Evolutionary conservation across 352 stramenopile genomes (phyloP).

Genomic region (Elongisporangium anandrum): DNA sequence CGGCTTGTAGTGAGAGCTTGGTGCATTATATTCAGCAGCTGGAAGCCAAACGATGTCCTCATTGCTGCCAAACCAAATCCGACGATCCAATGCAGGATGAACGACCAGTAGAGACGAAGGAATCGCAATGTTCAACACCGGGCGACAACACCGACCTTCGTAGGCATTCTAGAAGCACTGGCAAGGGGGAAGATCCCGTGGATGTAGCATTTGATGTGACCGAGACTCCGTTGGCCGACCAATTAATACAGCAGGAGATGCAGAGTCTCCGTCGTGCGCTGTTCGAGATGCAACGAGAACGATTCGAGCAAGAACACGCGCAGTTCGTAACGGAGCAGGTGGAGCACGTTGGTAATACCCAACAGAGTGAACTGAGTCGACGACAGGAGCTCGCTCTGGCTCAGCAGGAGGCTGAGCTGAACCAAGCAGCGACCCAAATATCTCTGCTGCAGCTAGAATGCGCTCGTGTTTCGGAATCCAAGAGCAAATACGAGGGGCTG

Average conservation of each 20-base stretch:
- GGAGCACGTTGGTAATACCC: conserved; percentile 11
- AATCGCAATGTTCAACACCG: not conserved
- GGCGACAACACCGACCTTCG: not conserved
- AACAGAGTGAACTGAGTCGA: conserved; percentile 12
- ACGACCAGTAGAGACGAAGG: not conserved
- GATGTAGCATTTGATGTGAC: not conserved
- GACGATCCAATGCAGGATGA: not conserved
- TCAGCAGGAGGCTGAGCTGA: conserved; percentile 25
- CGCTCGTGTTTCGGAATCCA: not conserved
- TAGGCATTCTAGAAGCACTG: not conserved
- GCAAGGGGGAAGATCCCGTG: not conserved
- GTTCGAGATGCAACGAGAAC: conserved; percentile 30
- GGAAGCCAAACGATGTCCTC: conserved; percentile 18
- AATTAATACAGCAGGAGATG: conserved; percentile 50
- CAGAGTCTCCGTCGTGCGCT: conserved; percentile 33
- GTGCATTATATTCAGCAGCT: conserved; percentile 51
- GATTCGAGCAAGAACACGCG: conserved; percentile 25
- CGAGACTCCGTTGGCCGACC: conserved; percentile 13
- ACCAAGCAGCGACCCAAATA: conserved; percentile 4
- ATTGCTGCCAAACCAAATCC: not conserved
- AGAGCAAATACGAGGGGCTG: not conserved
- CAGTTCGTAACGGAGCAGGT: conserved; percentile 14
- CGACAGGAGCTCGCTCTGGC: conserved; percentile 29
- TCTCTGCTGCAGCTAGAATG: not conserved
- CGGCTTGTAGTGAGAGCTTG: conserved; percentile 28